These are phyloP conservation scores for Wilcoxina mikolae DNA, from an alignment of 495 filamentous ascomycete genomes.

Conservation along the genomic window DNA sequence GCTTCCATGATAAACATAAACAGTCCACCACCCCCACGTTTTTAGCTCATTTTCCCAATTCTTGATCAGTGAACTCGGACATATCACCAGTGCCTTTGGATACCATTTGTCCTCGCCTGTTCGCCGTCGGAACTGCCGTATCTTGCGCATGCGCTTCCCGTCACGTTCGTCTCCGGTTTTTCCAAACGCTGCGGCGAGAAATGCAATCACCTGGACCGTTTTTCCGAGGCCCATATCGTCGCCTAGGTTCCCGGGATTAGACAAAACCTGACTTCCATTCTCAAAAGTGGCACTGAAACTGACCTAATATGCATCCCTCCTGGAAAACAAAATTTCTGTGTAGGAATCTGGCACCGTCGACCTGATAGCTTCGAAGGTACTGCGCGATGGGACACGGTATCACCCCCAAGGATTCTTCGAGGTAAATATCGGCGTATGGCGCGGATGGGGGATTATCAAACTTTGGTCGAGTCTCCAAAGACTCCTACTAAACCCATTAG, in stretches of 20 bases:
- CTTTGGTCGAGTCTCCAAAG: conserved; percentile 45
- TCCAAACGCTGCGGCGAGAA: conserved; percentile 82
- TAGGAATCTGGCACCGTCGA: conserved; percentile 71
- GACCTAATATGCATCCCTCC: conserved; percentile 77
- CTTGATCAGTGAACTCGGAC: conserved; percentile 70
- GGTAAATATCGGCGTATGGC: conserved; percentile 55
- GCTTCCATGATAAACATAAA: conserved; percentile 64
- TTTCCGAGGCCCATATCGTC: conserved; percentile 98
- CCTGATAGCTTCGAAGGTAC: conserved; percentile 81
- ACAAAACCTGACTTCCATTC: no score
- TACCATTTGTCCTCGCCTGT: conserved; percentile 50
- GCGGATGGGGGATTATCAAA: conserved; percentile 35
- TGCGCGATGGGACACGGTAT: conserved; percentile 87
- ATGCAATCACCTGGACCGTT: conserved; percentile 91
- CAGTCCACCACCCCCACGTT: conserved; percentile 92
- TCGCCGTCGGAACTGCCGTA: conserved; percentile 38
- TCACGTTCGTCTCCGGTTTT: conserved; percentile 89
- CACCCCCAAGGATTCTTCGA: conserved; percentile 62
- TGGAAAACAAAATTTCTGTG: conserved; percentile 87
- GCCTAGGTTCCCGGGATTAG: no score
- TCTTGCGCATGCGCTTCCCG: conserved; percentile 79
- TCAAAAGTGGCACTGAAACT: no score
- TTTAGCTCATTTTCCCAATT: conserved; percentile 82
- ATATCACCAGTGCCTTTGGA: conserved; percentile 71
- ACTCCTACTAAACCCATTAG: conserved; percentile 45